Evolutionary conservation across 305 asterid genomes (phyloP).

Genomic region (Fraxinus velutina): DNA sequence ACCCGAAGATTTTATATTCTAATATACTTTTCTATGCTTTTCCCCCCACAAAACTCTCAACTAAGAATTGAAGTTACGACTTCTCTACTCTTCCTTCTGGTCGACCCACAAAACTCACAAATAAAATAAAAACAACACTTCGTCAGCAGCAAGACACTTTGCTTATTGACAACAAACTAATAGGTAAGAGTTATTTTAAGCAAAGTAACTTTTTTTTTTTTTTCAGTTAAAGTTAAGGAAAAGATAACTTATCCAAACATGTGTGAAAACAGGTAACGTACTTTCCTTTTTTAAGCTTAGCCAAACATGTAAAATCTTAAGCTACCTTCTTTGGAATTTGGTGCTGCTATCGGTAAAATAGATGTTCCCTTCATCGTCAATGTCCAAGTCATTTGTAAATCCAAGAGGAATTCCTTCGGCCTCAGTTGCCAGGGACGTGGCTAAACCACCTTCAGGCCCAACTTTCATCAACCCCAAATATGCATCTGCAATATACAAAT

Average conservation of each 20-base stretch:
- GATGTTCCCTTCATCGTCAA: constrained; percentile 72
- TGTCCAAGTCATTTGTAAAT: constrained; percentile 76
- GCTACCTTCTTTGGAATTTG: constrained; percentile 67
- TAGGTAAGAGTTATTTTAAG: background rate
- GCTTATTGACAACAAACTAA: background rate
- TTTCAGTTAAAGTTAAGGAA: background rate
- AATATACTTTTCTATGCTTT: background rate
- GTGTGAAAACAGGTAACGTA: background rate
- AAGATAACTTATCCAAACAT: background rate
- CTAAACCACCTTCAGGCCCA: constrained; percentile 90
- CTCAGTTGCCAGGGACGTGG: constrained; percentile 59
- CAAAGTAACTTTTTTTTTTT: background rate
- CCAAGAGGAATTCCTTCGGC: constrained; percentile 80
- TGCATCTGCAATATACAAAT: constrained; percentile 89
- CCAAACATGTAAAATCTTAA: background rate
- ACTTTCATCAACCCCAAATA: constrained; percentile 90
- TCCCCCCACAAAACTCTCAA: background rate
- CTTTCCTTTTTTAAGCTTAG: background rate
- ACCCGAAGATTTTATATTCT: background rate
- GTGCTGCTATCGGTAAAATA: constrained; percentile 93
- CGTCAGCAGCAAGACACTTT: background rate
- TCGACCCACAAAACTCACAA: background rate
- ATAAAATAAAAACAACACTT: background rate
- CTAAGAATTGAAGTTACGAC: background rate
- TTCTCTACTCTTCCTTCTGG: background rate